A percentile compares a stretch with the other conserved stretches of the same genome.
Conservation (phyloP, 257 asterid species). For the Solanum etuberosum region DNA sequence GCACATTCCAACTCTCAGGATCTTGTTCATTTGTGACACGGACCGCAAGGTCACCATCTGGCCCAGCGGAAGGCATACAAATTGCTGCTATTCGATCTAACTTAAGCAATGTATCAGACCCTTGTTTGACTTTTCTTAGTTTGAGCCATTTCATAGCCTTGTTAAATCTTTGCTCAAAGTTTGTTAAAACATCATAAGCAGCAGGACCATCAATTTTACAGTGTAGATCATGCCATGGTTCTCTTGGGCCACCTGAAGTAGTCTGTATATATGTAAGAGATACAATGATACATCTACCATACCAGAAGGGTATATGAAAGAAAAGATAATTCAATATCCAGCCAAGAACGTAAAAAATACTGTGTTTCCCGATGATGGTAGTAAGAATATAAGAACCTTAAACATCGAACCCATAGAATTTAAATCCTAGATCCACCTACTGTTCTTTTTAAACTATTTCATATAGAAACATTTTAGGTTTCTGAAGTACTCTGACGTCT, state of each 20-base stretch:
- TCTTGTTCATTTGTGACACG: constrained; percentile 62
- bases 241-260: constrained; percentile 47
- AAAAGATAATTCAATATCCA: background rate
- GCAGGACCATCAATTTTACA: constrained; percentile 98
- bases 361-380: background rate
- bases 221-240: constrained; percentile 97
- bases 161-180: constrained; percentile 94
- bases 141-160: constrained; percentile 89
- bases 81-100: constrained; percentile 88
- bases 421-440: background rate
- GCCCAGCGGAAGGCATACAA: constrained; percentile 49
- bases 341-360: background rate
- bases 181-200: constrained; percentile 86
- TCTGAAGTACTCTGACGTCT: background rate
- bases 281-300: background rate
- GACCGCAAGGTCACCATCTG: constrained; percentile 46
- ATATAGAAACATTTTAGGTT: background rate
- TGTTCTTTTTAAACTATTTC: background rate
- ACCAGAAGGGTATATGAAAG: background rate
- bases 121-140: constrained; percentile 60
- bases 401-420: background rate
- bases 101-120: constrained; percentile 72
- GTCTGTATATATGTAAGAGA: background rate
- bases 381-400: background rate
- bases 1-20: constrained; percentile 93